Percentiles rank a stretch among this genome's conserved stretches.
phyloP scores from a whole-genome alignment of 345 rosid genomes.

The Jatropha curcas region DNA sequence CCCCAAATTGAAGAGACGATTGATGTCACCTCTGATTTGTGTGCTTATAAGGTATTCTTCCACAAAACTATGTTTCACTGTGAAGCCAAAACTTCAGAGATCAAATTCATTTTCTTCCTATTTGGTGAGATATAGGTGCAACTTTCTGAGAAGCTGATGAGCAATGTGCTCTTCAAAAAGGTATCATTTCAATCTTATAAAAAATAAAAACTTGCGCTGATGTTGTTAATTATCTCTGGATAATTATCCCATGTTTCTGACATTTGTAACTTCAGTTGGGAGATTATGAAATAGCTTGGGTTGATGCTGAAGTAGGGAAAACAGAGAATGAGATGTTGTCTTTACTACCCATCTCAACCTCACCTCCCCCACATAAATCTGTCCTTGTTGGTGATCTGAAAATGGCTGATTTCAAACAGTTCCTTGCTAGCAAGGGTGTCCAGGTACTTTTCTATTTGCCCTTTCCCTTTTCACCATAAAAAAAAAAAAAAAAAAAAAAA shows the following conservation, averaged over 20 bases:
- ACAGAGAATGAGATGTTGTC: constrained; percentile 67
- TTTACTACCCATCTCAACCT: constrained; percentile 58
- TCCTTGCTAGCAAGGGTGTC: constrained; percentile 85
- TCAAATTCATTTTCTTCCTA: constrained; percentile 18
- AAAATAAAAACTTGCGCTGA: not conserved
- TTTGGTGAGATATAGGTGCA: constrained; percentile 61
- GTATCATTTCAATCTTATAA: constrained; percentile 31
- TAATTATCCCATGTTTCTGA: constrained; percentile 3
- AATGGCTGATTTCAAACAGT: constrained; percentile 92
- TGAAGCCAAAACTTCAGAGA: constrained; percentile 2
- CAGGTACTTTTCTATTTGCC: constrained; percentile 44
- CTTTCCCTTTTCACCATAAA: not conserved
- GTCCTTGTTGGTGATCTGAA: constrained; percentile 91
- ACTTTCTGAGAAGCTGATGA: constrained; percentile 95
- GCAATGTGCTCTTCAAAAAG: constrained; percentile 93
- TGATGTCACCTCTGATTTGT: constrained; percentile 92
- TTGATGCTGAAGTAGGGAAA: constrained; percentile 87
- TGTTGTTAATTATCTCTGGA: not conserved
- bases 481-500: no score
- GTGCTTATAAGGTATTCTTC: constrained; percentile 80
- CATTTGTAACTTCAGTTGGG: constrained; percentile 57
- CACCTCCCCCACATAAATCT: constrained; percentile 73
- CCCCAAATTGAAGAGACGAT: constrained; percentile 88
- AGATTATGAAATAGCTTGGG: constrained; percentile 93
- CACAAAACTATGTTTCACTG: constrained; percentile 6